Evolutionary conservation across 1,284 basidiomycete genomes (phyloP), one percentile per base, ranked within the genome.

Genomic region (Apiotrichum brassicae): DNA sequence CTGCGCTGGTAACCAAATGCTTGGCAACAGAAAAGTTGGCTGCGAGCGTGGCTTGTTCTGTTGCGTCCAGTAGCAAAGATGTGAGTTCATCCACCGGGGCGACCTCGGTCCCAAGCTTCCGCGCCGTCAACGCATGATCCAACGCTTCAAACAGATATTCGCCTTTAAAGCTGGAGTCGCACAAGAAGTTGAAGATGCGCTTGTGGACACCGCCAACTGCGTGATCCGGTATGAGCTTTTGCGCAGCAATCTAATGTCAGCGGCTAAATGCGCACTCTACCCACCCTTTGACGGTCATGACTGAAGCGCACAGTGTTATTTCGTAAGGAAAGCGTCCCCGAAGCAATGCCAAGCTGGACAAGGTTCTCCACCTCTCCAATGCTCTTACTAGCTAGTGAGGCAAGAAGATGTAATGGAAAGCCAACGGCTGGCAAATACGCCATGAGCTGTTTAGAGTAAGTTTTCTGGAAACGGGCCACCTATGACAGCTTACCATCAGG

Each of bases 221-320:
- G 1, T 53, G 49, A 4, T 23, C 0, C 0, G 61, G 34, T 16
- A 68, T 59, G 8, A 66, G 52, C 1, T 46, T 46, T 25, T 63
- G 58, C 3, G 70, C 66, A 1, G 67, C 61, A 20, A 56, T 38
- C 59, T 65, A n/a, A 7, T 18, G 43, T 57, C 34, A 57, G 51
- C 33, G 30, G 12, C 16, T 26, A 13, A 26, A 24, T 20, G 3
- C 28, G 9, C 3, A 3, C 4, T 16, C 30, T 6, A 4, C 63
- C 34, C 34, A 65, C 63, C 26, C 61, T 47, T 38, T 66, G 65
- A 2, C 65, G 60, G 43, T 69, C 65, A 46, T 72, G 68, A 0
- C 61, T 53, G 53, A 71, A 72, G 2, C 56, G 42, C 2, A 64
- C 58, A 6, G n/a, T 23, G 35, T 48, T 26, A 40, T 39, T 22